Percentiles rank a stretch among this genome's conserved stretches.
phyloP scores from a whole-genome alignment of 176 grass and related monocot species.

The Phyllostachys edulis region DNA sequence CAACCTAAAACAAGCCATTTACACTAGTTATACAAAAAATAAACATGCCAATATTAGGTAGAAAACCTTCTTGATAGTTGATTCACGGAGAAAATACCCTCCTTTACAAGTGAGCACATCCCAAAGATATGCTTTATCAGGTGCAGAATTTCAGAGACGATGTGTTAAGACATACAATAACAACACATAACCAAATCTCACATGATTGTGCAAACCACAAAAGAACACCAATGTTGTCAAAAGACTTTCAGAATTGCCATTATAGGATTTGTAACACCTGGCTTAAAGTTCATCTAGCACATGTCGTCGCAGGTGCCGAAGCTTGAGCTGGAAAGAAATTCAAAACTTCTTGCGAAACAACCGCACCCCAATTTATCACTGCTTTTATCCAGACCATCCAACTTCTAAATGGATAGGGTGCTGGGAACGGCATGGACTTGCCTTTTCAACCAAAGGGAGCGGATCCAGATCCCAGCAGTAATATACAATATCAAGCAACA shows the following conservation, averaged over 20 bases:
- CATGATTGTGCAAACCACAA: not conserved
- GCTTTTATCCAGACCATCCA: conserved; percentile 1
- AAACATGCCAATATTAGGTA: not conserved
- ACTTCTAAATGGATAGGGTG: not conserved
- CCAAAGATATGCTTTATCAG: not conserved
- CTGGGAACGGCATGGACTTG: not conserved
- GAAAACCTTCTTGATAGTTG: not conserved
- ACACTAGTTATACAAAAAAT: not conserved
- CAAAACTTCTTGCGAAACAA: not conserved
- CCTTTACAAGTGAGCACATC: not conserved
- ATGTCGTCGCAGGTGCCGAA: not conserved
- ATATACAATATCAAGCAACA: conserved; percentile 1
- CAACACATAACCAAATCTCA: not conserved
- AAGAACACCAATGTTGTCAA: not conserved
- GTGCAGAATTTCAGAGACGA: not conserved
- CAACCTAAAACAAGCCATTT: not conserved
- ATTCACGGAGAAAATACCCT: not conserved
- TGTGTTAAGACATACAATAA: not conserved
- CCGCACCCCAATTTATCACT: not conserved
- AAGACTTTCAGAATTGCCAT: not conserved
- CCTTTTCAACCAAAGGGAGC: not conserved
- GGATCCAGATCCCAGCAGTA: not conserved
- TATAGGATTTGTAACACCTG: conserved; percentile 6
- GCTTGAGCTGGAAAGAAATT: conserved; percentile 2
- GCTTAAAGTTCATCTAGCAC: not conserved